Evolutionary conservation across 805 yeast species (phyloP).

Genomic region (Kluyveromyces wickerhamii): DNA sequence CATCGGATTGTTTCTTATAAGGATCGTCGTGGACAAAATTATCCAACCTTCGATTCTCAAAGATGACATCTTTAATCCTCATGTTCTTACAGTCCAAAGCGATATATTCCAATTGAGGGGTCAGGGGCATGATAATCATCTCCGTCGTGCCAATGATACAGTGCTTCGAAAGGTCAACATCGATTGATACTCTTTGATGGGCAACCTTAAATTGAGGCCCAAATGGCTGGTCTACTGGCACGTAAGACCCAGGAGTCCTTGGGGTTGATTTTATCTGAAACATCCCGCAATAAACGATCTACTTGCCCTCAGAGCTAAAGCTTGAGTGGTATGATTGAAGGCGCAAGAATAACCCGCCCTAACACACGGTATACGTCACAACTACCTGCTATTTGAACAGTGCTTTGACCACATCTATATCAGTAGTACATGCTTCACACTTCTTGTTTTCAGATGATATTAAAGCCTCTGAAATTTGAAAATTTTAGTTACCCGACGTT

Average conservation of each 20-base stretch:
- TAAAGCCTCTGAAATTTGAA: too few species aligned
- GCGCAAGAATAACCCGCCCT: too few species aligned
- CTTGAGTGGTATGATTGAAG: too few species aligned
- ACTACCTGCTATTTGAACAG: too few species aligned
- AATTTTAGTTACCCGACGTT: too few species aligned
- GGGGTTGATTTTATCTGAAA: conserved; percentile 4
- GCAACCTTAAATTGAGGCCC: conserved; percentile 49
- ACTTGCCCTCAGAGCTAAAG: too few species aligned
- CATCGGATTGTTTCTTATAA: conserved; percentile 8
- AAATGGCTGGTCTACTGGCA: not conserved
- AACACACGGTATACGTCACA: too few species aligned
- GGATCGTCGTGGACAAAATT: conserved; percentile 29
- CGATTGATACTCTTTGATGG: conserved; percentile 75
- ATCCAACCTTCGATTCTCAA: conserved; percentile 48
- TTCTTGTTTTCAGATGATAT: too few species aligned
- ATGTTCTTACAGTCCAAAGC: conserved; percentile 77
- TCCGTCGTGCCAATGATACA: conserved; percentile 69
- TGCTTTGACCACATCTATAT: too few species aligned
- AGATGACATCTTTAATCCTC: conserved; percentile 50
- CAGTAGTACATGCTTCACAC: too few species aligned
- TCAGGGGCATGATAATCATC: conserved; percentile 69
- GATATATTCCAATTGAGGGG: conserved; percentile 44
- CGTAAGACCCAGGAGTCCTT: conserved; percentile 1
- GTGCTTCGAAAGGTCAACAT: conserved; percentile 63
- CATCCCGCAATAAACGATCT: not conserved